Percentiles rank a stretch among this genome's conserved stretches.
Conservation (phyloP, 1,284 basidiomycete species). For the Microbotryum silenes-acaulis region DNA sequence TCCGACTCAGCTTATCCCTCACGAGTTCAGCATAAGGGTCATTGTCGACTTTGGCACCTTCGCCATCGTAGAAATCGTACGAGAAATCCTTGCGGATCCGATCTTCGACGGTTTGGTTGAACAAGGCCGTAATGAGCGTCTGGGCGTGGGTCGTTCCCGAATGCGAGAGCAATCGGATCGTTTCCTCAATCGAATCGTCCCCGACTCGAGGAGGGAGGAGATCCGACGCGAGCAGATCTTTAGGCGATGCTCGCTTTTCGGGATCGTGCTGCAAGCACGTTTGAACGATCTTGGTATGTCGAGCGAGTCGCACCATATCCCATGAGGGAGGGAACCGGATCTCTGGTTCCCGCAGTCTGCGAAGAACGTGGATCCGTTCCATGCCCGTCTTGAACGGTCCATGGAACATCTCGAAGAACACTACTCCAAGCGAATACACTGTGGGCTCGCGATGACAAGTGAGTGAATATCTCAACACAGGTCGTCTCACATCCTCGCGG, state of each 20-base stretch:
- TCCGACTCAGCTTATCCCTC: conserved; percentile 29
- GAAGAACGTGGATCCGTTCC: conserved; percentile 34
- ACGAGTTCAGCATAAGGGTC: conserved; percentile 33
- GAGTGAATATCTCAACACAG: background rate
- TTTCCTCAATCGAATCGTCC: conserved; percentile 36
- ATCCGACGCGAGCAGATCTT: conserved; percentile 33
- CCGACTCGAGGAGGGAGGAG: conserved; percentile 34
- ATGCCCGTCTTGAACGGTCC: conserved; percentile 33
- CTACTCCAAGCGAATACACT: conserved; percentile 30
- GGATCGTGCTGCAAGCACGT: conserved; percentile 34
- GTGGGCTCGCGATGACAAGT: background rate
- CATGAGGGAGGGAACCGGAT: conserved; percentile 33
- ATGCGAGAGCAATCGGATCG: conserved; percentile 31
- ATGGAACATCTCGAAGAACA: conserved; percentile 32
- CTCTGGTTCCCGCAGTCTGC: conserved; percentile 29
- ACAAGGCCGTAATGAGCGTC: conserved; percentile 32
- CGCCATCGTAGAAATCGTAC: conserved; percentile 33
- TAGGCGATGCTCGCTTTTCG: conserved; percentile 30
- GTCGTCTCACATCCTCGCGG: background rate
- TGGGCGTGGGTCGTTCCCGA: conserved; percentile 33
- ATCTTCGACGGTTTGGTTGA: conserved; percentile 33
- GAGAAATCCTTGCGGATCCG: conserved; percentile 31
- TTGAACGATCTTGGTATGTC: conserved; percentile 33
- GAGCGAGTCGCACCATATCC: conserved; percentile 22
- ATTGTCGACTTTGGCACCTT: conserved; percentile 33